Conservation (phyloP, 306 rosid genomes). For the Purshia tridentata region DNA sequence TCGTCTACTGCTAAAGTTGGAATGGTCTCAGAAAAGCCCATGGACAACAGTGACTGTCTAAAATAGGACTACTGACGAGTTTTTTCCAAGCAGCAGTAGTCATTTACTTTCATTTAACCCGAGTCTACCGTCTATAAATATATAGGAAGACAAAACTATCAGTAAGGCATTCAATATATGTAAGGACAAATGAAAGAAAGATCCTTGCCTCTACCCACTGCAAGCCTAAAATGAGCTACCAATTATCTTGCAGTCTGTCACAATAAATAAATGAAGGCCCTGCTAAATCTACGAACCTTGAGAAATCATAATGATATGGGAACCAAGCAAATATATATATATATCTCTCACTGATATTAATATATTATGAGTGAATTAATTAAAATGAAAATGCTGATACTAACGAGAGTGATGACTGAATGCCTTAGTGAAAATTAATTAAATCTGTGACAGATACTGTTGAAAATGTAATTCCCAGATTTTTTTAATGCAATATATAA, state of each 20-base stretch:
- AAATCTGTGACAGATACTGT: too few relatives aligned
- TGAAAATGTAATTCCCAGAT: too few relatives aligned
- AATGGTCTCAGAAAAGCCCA: neutral
- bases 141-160: neutral
- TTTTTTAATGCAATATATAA: too few relatives aligned
- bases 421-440: too few relatives aligned
- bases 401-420: too few relatives aligned
- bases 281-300: conserved; percentile 1
- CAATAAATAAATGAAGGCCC: conserved; percentile 19
- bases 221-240: neutral
- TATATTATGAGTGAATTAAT: too few relatives aligned
- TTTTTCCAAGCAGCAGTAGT: neutral
- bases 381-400: too few relatives aligned
- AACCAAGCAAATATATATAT: too few relatives aligned
- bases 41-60: neutral
- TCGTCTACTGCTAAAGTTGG: too few relatives aligned
- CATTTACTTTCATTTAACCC: neutral
- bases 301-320: neutral
- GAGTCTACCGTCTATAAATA: neutral
- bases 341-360: too few relatives aligned
- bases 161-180: neutral
- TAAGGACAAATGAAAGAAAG: conserved; percentile 1
- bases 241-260: neutral
- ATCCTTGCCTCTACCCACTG: conserved; percentile 8
- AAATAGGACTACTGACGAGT: conserved; percentile 12